Percentiles rank a stretch among this genome's conserved stretches.
Evolutionary conservation across 1,139 yeast species (phyloP).

Genomic region (Yamadazyma triangularis): DNA sequence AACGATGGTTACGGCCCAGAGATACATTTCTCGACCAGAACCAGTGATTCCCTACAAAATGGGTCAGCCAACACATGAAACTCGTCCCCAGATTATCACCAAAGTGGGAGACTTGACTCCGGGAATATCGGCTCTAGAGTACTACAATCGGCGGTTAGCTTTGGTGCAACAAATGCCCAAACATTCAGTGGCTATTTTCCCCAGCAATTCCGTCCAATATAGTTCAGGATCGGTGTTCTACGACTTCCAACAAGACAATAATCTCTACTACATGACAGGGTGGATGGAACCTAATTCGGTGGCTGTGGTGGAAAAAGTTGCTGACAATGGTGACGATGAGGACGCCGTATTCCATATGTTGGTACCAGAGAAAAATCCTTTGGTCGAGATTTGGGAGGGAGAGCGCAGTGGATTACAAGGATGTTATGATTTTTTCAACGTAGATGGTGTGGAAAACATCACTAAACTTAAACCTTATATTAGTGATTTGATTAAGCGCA

Average conservation of each 20-base stretch:
- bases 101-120: conserved; percentile 80
- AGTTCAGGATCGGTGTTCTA: conserved; percentile 90
- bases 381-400: conserved; percentile 92
- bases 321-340: conserved; percentile 43
- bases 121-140: conserved; percentile 81
- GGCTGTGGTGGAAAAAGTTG: conserved; percentile 61
- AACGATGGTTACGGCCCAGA: no score
- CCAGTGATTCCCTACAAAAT: conserved; percentile 30
- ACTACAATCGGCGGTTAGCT: conserved; percentile 61
- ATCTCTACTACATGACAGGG: conserved; percentile 81
- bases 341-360: conserved; percentile 68
- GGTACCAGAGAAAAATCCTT: conserved; percentile 79
- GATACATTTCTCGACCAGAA: conserved; percentile 18
- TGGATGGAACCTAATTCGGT: conserved; percentile 92
- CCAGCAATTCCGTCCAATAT: conserved; percentile 68
- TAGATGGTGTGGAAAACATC: conserved; percentile 65
- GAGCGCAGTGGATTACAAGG: conserved; percentile 83
- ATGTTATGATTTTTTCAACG: conserved; percentile 78
- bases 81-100: conserved; percentile 70
- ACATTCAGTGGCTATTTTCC: conserved; percentile 65
- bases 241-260: conserved; percentile 88
- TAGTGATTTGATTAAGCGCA: conserved; percentile 40
- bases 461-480: conserved; percentile 40
- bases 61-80: conserved; percentile 87
- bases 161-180: conserved; percentile 57